Base-by-base conservation (phyloP, 1,284 basidiomycete genomes). In the Cutaneotrichosporon mucoides region DNA sequence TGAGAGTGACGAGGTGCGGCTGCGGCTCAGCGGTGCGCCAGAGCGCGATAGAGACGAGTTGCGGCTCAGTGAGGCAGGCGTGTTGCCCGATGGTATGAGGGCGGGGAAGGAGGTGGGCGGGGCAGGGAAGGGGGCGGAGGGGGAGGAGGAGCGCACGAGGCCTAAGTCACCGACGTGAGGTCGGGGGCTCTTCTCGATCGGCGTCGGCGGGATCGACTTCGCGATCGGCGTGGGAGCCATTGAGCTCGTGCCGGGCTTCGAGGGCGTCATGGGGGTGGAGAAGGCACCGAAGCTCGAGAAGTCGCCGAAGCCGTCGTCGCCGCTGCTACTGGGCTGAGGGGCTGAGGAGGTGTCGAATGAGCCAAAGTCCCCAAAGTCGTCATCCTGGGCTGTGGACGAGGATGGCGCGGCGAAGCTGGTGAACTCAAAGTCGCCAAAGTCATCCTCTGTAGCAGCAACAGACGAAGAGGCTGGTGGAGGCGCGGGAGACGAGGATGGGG, bases 351-450 rank as follows among this genome's bases (percentile, higher is more conserved):
- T 12, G 4, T 49, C 38, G 36, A 59, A 50, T 5, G 55, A 55
- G 9, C 48, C 46, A n/a, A 63, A 62, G 56, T 61, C 53, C 15
- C 55, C 45, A 54, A 60, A 64, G 57, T 61, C 60, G 37, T 52
- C 60, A 40, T 62, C 60, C 43, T 57, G 47, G 43, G n/a, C 51
- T 1, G 53, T 34, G 10, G 52, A 7, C 5, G 47, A 35, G 11
- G 51, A 12, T 4, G 15, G 36, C 12, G 51, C 9, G 13, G 42
- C 40, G 24, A 43, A 36, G 44, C 11, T 13, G 15, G 48, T 37
- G 48, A 12, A 11, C 5, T 51, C 57, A 55, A 63, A 60, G 50
- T 58, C 56, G n/a, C 45, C 56, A 55, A 62, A 62, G 52, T 61
- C 60, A 53, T 63, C 62, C 34, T 55, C 55, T 35, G 36, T 24